Evolutionary conservation across 2,329 filamentous ascomycete species (phyloP), one percentile per base, ranked within the genome.

Genomic region (Penicillium polonicum): DNA sequence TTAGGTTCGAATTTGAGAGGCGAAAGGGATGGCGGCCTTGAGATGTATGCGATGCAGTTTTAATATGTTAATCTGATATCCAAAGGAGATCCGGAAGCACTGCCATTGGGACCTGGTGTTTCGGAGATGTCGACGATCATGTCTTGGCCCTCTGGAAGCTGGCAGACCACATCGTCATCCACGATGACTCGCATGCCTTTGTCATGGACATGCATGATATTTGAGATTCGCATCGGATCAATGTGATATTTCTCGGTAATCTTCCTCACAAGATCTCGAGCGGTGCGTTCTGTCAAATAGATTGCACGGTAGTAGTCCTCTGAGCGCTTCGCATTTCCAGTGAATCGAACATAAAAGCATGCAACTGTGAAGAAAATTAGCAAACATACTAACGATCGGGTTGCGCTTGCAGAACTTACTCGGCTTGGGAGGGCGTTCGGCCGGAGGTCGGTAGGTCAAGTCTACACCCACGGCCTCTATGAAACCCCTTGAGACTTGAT

Each of bases 401-500:
- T n/a, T 7, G n/a, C 10, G 23, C 15, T 17, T 21, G 33, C 6
- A 53, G 38, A 38, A 70, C 82, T 72, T 79, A 85, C 83, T 79
- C 64, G 86, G 85, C 72, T 91, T 95, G 21, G 86, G 79, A 9
- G 82, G 78, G 57, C 83, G 85, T 67, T 95, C 90, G 0, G 83
- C 78, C 0, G 92, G 92, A 44, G 94, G 88, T 57, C 88, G 85
- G 71, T 97, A 99, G 2, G 83, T 84, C 17, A 87, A 80, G 71
- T 97, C 94, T n/a, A 97, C 91, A 33, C 91, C 94, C 8, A 96
- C 77, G 1, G 92, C 91, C 71, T 97, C 92, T 61, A 97, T 94
- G 87, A 89, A 96, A 6, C 90, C 89, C 59, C 85, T 88, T 29
- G 92, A 78, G 25, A 84, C 51, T 25, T 63, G 53, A 25, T 68